phyloP scores from a whole-genome alignment of 768 basidiomycete species.

The Leccinum broughii region DNA sequence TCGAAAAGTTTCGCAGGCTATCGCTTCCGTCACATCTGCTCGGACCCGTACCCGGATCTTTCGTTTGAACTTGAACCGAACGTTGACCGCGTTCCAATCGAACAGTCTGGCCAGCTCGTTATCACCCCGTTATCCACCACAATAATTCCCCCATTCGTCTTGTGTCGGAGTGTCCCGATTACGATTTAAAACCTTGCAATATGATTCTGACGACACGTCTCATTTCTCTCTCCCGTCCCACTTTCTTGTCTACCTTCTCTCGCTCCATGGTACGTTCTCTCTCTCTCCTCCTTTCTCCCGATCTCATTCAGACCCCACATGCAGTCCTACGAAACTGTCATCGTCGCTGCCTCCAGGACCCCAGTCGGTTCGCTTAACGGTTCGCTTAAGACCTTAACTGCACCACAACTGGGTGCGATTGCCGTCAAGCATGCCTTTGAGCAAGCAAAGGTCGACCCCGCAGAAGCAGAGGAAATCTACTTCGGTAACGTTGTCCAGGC shows the following conservation, averaged over 20 bases:
- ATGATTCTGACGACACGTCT: slow-evolving; percentile 48
- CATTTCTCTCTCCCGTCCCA: slow-evolving; percentile 39
- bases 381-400: slow-evolving; percentile 81
- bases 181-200: slow-evolving; percentile 19
- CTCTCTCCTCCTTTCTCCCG: background rate
- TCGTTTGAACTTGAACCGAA: background rate
- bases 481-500: slow-evolving; percentile 98
- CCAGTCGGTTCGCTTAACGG: slow-evolving; percentile 95
- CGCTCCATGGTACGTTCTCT: slow-evolving; percentile 52
- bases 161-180: slow-evolving; percentile 25
- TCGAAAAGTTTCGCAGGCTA: background rate
- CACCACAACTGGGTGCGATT: slow-evolving; percentile 84
- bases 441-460: slow-evolving; percentile 76
- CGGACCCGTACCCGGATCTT: slow-evolving; percentile 8
- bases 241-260: slow-evolving; percentile 33
- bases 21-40: slow-evolving; percentile 1
- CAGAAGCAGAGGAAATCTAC: slow-evolving; percentile 91
- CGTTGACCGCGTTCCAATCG: slow-evolving; percentile 1
- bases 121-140: background rate
- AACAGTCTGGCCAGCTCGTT: background rate
- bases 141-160: slow-evolving; percentile 5
- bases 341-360: slow-evolving; percentile 91
- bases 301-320: background rate
- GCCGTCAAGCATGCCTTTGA: slow-evolving; percentile 91
- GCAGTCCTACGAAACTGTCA: slow-evolving; percentile 75